Conservation (phyloP, 2,329 filamentous ascomycete genomes). For the Colletotrichum salicis region DNA sequence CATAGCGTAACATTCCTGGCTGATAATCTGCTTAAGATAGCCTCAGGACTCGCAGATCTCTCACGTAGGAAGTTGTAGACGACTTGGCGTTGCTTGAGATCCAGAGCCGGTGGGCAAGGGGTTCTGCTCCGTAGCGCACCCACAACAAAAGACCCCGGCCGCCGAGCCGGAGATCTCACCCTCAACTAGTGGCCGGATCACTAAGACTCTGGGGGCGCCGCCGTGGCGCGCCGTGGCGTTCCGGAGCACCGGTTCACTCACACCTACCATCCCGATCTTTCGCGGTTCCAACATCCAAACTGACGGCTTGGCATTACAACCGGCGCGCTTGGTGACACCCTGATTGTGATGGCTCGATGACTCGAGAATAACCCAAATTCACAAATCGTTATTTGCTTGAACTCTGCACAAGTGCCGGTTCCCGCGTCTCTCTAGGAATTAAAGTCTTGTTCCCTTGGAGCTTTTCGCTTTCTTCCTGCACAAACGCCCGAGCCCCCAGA, state of each 20-base stretch:
- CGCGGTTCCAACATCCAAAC: slow-evolving; percentile 16
- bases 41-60: slow-evolving; percentile 19
- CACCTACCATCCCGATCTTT: neutral
- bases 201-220: neutral
- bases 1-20: neutral
- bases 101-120: neutral
- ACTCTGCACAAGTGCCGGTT: slow-evolving; percentile 6
- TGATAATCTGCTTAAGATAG: slow-evolving; percentile 4
- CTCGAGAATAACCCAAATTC: neutral
- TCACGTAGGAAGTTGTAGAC: slow-evolving; percentile 5
- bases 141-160: neutral
- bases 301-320: slow-evolving; percentile 26
- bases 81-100: slow-evolving; percentile 16
- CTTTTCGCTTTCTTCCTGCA: slow-evolving; percentile 1
- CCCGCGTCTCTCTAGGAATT: neutral
- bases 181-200: neutral
- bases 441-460: neutral
- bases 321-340: neutral
- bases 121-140: neutral
- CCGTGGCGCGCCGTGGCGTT: neutral
- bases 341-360: neutral
- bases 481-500: slow-evolving; percentile 8
- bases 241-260: neutral
- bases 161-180: slow-evolving; percentile 5
- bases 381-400: neutral